Percentiles rank a stretch among this genome's conserved stretches.
Evolutionary conservation across 2,329 filamentous ascomycete genomes (phyloP).

Genomic region (Aureobasidium vineae): DNA sequence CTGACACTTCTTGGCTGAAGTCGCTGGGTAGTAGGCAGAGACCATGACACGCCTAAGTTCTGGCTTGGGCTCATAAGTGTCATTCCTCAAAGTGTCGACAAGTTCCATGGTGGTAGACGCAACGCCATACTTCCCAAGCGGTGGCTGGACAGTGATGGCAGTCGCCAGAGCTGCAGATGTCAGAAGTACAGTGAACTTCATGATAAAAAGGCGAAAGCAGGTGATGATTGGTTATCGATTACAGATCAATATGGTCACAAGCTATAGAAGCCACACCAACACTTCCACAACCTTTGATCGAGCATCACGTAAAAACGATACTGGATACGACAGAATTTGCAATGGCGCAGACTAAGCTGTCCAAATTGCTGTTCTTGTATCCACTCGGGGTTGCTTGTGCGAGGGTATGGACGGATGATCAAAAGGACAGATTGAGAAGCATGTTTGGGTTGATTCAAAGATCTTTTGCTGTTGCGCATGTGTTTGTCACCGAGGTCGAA

Average conservation of each 20-base stretch:
- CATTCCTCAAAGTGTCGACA: slow-evolving; percentile 2
- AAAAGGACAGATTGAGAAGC: neutral
- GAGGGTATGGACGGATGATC: neutral
- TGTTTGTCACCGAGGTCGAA: neutral
- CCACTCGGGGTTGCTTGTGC: neutral
- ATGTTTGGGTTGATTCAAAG: neutral
- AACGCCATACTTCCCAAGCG: neutral
- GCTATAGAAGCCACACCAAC: neutral
- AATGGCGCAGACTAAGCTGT: neutral
- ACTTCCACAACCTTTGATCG: neutral
- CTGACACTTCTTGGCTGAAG: slow-evolving; percentile 9
- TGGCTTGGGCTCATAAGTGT: neutral
- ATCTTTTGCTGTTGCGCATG: neutral
- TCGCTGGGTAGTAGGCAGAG: slow-evolving; percentile 28
- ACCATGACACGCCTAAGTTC: slow-evolving; percentile 24
- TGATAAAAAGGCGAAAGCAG: neutral
- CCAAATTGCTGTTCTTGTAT: neutral
- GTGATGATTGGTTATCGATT: neutral
- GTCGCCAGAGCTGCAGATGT: neutral
- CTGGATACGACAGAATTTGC: neutral
- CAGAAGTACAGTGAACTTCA: neutral
- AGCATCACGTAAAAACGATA: neutral
- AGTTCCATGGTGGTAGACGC: neutral
- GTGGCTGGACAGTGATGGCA: neutral
- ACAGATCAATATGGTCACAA: neutral